Evolutionary conservation across 345 rosid species (phyloP), one percentile per base, ranked within the genome.

Genomic region (Salix exigua): DNA sequence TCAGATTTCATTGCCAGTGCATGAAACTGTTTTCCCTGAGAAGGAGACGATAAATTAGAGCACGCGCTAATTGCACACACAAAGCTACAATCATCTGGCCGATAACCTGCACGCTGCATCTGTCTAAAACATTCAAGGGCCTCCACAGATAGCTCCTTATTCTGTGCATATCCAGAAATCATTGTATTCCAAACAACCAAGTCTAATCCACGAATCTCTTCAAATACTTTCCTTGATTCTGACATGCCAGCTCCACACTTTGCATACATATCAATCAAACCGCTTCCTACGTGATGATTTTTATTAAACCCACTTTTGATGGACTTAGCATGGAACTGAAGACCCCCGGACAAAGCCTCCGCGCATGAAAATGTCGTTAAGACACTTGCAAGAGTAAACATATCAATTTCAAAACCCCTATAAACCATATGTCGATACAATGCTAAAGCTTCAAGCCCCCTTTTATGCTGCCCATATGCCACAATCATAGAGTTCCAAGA

Each of bases 401-500:
- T 86, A 79, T 95, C 98, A 50, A 90, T 78, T 66, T 74, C 58
- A 71, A 95, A 75, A 28, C 89, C 94, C 70, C 80, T 79, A 14
- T 80, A 76, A 75, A 82, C 79, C 91, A 93, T 91, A 77, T 88
- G 90, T 83, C 83, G 89, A 83, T 85, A 91, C 86, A 95, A 82
- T 38, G 46, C 86, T 78, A 93, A 76, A 5, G 97, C 96, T 79
- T 86, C 80, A 10, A 63, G 75, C 61, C 97, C 99, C 77, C 89
- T 86, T 67, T 86, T 81, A 25, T 95, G 94, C 85, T 93, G 98
- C 80, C 96, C 98, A 73, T 82, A 88, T 14, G 91, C 96, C 74
- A 91, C 99, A 70, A 93, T 89, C 96, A 93, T 91, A 38, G 98
- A 88, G 75, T 95, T 95, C 99, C 99, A 93, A 2, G 99, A 89